A percentile compares a stretch with the other conserved stretches of the same genome.
phyloP scores from a whole-genome alignment of 306 rosid genomes.

The Citrullus colocynthis region DNA sequence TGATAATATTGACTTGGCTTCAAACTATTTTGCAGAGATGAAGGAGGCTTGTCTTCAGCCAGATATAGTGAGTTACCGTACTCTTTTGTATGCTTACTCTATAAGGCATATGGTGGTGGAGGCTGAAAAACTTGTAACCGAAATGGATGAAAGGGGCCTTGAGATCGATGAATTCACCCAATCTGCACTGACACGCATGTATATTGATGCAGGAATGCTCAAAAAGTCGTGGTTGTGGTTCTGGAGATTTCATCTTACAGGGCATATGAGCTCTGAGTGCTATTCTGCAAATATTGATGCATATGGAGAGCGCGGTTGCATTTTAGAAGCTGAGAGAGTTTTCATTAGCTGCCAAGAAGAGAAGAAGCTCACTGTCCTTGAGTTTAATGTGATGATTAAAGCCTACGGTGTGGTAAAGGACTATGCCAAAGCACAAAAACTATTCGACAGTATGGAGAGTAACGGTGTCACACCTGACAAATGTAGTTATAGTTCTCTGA shows the following conservation, averaged over 20 bases:
- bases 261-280: constrained; percentile 51
- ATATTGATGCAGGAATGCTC: constrained; percentile 44
- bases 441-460: constrained; percentile 52
- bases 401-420: constrained; percentile 63
- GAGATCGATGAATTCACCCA: constrained; percentile 73
- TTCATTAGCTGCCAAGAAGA: constrained; percentile 51
- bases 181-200: constrained; percentile 70
- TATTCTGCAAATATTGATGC: constrained; percentile 76
- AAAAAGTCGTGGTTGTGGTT: constrained; percentile 73
- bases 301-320: constrained; percentile 52
- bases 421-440: constrained; percentile 36
- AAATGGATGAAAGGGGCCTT: constrained; percentile 54
- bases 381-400: constrained; percentile 86
- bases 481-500: constrained; percentile 56
- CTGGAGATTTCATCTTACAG: constrained; percentile 44
- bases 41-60: constrained; percentile 47
- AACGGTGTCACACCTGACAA: constrained; percentile 43
- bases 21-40: constrained; percentile 42
- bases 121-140: constrained; percentile 46
- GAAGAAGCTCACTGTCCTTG: constrained; percentile 45
- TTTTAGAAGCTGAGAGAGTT: constrained; percentile 62
- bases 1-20: constrained; percentile 40
- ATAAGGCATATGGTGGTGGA: constrained; percentile 49
- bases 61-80: constrained; percentile 59
- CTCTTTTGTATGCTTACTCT: constrained; percentile 58